Evolutionary conservation across 345 rosid genomes (phyloP), one percentile per base, ranked within the genome.

Genomic region (Psidium guajava): DNA sequence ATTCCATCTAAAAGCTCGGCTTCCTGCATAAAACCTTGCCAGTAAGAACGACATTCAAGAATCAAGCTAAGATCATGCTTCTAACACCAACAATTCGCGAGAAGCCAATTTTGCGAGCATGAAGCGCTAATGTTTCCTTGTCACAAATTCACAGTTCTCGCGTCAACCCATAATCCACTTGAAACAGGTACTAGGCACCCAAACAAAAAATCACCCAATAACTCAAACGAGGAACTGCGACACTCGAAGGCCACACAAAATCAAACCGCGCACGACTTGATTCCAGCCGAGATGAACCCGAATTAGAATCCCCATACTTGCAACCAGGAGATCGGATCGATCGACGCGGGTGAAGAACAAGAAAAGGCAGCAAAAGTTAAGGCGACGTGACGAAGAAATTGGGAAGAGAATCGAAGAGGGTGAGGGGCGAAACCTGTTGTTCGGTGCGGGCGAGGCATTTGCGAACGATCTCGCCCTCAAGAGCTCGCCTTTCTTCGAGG

Each of bases 381-480:
- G 47, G 47, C 47, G 47, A 44, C 47, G 47, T 6, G 47, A 44
- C 47, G 47, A 44, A 44, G 13, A 83, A 47, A 36, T n/a, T 20
- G 55, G 53, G n/a, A 57, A 6, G 50, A 27, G 14, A 50, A 44
- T 24, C 9, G 14, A 53, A 61, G 16, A 40, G 81, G 57, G 36
- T 36, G 27, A 9, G 9, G 73, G 28, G 24, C 11, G 24, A 16
- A 25, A 96, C 99, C 99, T 97, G 99, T 69, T 93, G 98, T 69
- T 96, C 99, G 88, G 86, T 91, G 90, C 99, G 99, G 53, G 99
- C 99, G 88, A 97, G 98, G 89, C 99, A 97, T 90, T 97, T 97
- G 90, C 99, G 98, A 81, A 97, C 99, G 90, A 96, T 97, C 86
- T 97, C 99, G 88, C 99, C 99, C 87, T 97, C 99, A 44, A 97